Base-by-base conservation (phyloP, 2,329 filamentous ascomycete species). In the Penicillium sp. region DNA sequence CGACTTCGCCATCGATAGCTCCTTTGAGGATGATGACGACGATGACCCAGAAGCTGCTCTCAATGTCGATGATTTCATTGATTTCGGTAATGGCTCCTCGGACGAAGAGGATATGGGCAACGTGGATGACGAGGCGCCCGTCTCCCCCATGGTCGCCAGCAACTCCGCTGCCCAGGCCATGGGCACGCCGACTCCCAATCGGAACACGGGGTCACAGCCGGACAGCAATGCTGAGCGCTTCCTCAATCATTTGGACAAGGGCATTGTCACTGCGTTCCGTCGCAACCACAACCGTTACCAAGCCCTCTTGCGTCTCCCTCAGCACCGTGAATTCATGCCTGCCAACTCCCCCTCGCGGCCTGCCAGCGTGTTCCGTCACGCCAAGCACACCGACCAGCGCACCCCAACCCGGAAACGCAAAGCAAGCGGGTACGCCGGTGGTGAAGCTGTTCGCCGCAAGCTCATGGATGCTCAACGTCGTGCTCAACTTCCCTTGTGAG, bases 241-340 rank as follows among this genome's bases (percentile, higher is more conserved):
- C 39, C 68, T 85, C n/a, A 75, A 76, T 38, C 82, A 84, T 51
- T 79, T 89, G 26, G 81, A 84, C 55, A 78, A 80, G 50, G 78
- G 82, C 41, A 79, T 84, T 10, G 86, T 93, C 23, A 85, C 85
- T 25, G 84, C 86, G 1, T 94, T 93, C 73, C 86, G 86, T 40
- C 73, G 70, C 28, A 77, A 78, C 48, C 72, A 77, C 54, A 69
- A 68, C 57, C 63, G 70, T 47, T 69, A 78, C 58, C 65, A 75
- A 54, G 59, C 73, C 44, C 56, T 72, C 57, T 66, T 73, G 54
- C 67, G 72, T 50, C 62, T 63, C 72, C 71, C 68, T 17, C 65
- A 70, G 41, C 65, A 72, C 48, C 60, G 64, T 33, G 64, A 71
- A 51, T 65, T 70, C 47, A 64, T 71, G 64, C 65, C 68, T 6